Base-by-base conservation (phyloP, 768 basidiomycete species). In the Phylloporus scabripes region DNA sequence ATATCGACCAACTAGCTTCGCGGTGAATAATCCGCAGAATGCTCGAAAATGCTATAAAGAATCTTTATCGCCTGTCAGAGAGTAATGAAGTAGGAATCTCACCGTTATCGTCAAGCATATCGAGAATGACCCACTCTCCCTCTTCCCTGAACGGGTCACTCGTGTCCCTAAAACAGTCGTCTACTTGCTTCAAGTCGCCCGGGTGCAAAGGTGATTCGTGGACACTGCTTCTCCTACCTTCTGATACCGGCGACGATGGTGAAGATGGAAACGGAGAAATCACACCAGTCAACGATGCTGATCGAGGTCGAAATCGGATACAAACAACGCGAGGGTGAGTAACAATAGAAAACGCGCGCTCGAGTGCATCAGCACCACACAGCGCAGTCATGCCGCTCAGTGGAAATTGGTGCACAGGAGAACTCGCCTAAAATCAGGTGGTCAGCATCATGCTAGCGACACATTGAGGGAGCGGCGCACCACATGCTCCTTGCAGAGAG, bases 1-100 rank as follows among this genome's bases (percentile, higher is more conserved):
- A 58, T 31, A 74, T 60, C 5, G 60, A 54, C 11, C 52, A 53
- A 14, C 63, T 56, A 0, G 68, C 60, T 17, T 75, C 70, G 3
- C 78, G 72, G 53, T 81, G 79, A 14, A 80, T 70, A 31, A 80
- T 71, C 17, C 77, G 77, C 3, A 79, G 67, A n/a, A 80, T 68
- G 33, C 71, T 77, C 36, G 68, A 65, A 60, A 70, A 76, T 4
- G 77, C 77, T 81, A 52, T 10, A 23, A 40, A 18, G 42, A 12
- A 17, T n/a, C 14, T 11, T 48, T 18, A 50, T 41, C 34, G 26
- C 32, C n/a, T 23, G 17, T 7, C 11, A 17, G 4, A 0, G 4
- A 28, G 21, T 46, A 21, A 5, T 1, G 12, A 3, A 11, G 17
- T 18, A 11, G 11, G 11, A 31, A 48, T 18, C 58, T 38, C 46